Base-by-base conservation (phyloP, 1,284 basidiomycete species). In the Cerrena zonata region DNA sequence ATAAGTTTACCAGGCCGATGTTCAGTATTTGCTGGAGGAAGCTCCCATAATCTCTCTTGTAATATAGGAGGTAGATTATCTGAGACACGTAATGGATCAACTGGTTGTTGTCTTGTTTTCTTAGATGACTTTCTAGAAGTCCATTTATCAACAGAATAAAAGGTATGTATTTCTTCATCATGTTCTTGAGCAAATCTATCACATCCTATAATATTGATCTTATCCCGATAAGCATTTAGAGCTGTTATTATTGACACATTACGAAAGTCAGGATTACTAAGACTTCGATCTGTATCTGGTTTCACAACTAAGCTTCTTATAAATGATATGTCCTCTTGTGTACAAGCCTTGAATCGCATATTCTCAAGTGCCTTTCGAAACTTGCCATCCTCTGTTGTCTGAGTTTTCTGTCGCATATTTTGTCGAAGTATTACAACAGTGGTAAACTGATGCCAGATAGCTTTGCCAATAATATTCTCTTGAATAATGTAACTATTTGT, bases 241-340 rank as follows among this genome's bases (percentile, higher is more conserved):
- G 58, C 52, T 7, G 65, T 67, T 18, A 73, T 71, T 1, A 71
- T 60, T 10, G 67, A 65, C 0, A 63, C 59, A 58, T 66, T 53
- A 21, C 57, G 18, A 47, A 70, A 71, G 0, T 56, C 39, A 12
- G 43, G 43, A 45, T 60, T 48, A n/a, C 25, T 36, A 41, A n/a
- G 63, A 50, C 0, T 52, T 52, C 5, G 56, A 54, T 18, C 49
- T 25, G 0, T 47, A 44, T 5, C 30, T 2, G 1, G 26, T 12
- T 45, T 46, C 5, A 39, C 48, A 11, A 27, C 24, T 11, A 3
- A 11, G 21, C 13, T 19, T 10, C 19, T 2, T 22, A 41, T 19
- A n/a, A 45, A 19, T 12, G 12, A 11, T 5, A 44, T 34, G 24
- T 47, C 36, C 13, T 47, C 39, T 22, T 15, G 12, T 4, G 48